Conservation (phyloP, 2,329 filamentous ascomycete species). For the Nemania sp. region DNA sequence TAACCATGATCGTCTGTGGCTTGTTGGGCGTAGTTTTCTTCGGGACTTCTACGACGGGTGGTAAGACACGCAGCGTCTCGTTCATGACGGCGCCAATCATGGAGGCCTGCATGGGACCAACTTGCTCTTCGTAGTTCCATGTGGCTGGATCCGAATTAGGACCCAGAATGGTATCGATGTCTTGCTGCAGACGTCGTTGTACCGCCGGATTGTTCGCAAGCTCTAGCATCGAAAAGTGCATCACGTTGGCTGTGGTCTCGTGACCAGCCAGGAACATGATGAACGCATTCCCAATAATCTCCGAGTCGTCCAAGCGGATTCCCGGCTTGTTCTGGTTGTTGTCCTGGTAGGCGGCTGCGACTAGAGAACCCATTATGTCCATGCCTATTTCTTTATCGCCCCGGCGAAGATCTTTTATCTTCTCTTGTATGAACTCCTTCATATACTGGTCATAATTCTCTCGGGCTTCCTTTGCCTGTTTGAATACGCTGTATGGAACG, state of each 20-base stretch:
- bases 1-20: slow-evolving; percentile 61
- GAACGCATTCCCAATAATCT: slow-evolving; percentile 75
- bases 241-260: slow-evolving; percentile 76
- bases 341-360: slow-evolving; percentile 46
- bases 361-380: slow-evolving; percentile 58
- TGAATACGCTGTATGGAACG: slow-evolving; percentile 55
- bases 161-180: slow-evolving; percentile 68
- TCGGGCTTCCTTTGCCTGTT: slow-evolving; percentile 56
- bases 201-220: slow-evolving; percentile 67
- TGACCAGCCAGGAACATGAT: slow-evolving; percentile 74
- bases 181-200: slow-evolving; percentile 68
- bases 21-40: slow-evolving; percentile 58
- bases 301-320: slow-evolving; percentile 56
- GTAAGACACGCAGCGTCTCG: slow-evolving; percentile 73
- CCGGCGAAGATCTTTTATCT: slow-evolving; percentile 48
- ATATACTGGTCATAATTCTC: slow-evolving; percentile 71
- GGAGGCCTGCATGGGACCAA: slow-evolving; percentile 67
- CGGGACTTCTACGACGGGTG: slow-evolving; percentile 71
- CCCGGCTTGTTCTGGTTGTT: slow-evolving; percentile 31
- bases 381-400: slow-evolving; percentile 50
- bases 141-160: slow-evolving; percentile 54
- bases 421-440: slow-evolving; percentile 67
- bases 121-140: slow-evolving; percentile 72
- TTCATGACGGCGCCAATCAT: slow-evolving; percentile 77
- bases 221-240: slow-evolving; percentile 71